Evolutionary conservation across 805 yeast species (phyloP).

Genomic region (Pichia insulana): DNA sequence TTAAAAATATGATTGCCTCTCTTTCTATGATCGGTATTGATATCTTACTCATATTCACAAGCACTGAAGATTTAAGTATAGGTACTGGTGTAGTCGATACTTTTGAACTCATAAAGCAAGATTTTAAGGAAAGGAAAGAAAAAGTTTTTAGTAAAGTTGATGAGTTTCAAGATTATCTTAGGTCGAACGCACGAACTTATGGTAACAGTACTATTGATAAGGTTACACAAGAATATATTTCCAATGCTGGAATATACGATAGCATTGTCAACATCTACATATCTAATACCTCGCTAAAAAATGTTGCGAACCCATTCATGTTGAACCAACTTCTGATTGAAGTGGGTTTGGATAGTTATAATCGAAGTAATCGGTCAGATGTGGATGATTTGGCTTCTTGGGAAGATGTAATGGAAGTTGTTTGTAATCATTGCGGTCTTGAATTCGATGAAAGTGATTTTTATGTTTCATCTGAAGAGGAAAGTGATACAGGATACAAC

Average conservation of each 20-base stretch:
- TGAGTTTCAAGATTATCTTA: conserved; percentile 10
- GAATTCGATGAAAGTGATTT: conserved; percentile 30
- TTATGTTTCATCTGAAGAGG: conserved; percentile 13
- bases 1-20: conserved; percentile 25
- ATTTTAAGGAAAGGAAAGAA: conserved; percentile 8
- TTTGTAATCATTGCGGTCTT: conserved; percentile 24
- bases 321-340: conserved; percentile 21
- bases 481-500: conserved; percentile 6
- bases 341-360: conserved; percentile 15
- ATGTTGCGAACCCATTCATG: conserved; percentile 14
- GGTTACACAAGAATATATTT: background rate
- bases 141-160: conserved; percentile 12
- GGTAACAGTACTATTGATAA: background rate
- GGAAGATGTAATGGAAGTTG: conserved; percentile 30
- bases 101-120: conserved; percentile 10
- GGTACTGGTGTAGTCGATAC: conserved; percentile 12
- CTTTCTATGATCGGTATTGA: conserved; percentile 24
- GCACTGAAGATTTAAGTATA: conserved; percentile 12
- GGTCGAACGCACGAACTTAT: background rate
- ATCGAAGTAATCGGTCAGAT: conserved; percentile 10
- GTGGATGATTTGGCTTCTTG: conserved; percentile 23
- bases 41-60: conserved; percentile 18
- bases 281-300: conserved; percentile 18
- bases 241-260: conserved; percentile 7
- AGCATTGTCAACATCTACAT: conserved; percentile 17